Percentiles rank a stretch among this genome's conserved stretches.
These are phyloP conservation scores for Eimeria praecox DNA, from an alignment of 169 alveolate genomes.

Conservation along the genomic window DNA sequence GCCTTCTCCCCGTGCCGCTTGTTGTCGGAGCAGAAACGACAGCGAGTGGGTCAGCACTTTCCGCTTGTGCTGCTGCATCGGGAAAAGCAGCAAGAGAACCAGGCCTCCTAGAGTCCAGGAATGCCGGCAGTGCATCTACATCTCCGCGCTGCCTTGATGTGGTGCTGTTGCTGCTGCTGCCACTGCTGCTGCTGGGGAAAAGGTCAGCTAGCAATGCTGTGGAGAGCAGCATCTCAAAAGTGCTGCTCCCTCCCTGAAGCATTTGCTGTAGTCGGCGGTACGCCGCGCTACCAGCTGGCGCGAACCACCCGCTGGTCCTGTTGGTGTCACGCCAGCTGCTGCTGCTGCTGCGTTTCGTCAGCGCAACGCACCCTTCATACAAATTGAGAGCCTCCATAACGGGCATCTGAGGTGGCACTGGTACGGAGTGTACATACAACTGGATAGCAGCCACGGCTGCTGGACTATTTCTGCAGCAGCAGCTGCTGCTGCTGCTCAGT, in stretches of 20 bases:
- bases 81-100: not conserved
- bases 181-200: constrained; percentile 9
- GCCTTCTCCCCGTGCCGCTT: not conserved
- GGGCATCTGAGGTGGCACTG: constrained; percentile 78
- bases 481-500: constrained; percentile 14
- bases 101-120: not conserved
- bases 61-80: constrained; percentile 26
- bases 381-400: constrained; percentile 78
- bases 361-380: constrained; percentile 55
- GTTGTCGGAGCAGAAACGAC: constrained; percentile 32
- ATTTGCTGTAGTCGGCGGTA: constrained; percentile 61
- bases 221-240: constrained; percentile 57
- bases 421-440: constrained; percentile 54
- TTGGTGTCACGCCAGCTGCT: constrained; percentile 15
- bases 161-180: constrained; percentile 24
- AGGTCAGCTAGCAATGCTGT: constrained; percentile 43
- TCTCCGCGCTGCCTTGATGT: constrained; percentile 30
- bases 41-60: not conserved
- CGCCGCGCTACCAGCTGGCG: constrained; percentile 28
- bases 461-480: not conserved
- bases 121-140: constrained; percentile 5
- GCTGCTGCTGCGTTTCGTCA: constrained; percentile 64
- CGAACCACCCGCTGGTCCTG: constrained; percentile 40
- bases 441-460: constrained; percentile 58
- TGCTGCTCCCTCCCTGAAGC: constrained; percentile 62